A percentile compares a stretch with the other conserved stretches of the same genome.
Conservation (phyloP, 768 basidiomycete genomes). For the Amanita inopinata region DNA sequence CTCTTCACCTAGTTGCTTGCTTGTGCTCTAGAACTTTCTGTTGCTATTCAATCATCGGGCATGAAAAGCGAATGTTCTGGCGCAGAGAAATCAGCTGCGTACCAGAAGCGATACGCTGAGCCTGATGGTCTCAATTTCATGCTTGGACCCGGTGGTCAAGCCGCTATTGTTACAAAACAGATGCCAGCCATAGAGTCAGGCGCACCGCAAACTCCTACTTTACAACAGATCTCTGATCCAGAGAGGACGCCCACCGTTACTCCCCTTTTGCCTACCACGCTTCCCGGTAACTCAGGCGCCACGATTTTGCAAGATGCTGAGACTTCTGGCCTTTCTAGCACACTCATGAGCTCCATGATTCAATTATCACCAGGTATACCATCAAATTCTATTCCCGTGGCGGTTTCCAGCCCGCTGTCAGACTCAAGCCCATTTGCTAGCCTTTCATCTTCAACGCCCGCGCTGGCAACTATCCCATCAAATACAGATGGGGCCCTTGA, state of each 20-base stretch:
- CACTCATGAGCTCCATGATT: not conserved
- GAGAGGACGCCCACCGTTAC: not conserved
- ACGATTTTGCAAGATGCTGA: not conserved
- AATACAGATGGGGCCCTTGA: not conserved
- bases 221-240: not conserved
- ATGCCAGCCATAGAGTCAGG: not conserved
- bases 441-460: not conserved
- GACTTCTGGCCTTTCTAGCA: constrained; percentile 2
- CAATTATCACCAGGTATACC: not conserved
- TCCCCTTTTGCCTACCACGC: constrained; percentile 1
- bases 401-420: not conserved
- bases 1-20: not conserved
- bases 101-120: not conserved
- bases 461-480: not conserved
- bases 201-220: not conserved
- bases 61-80: constrained; percentile 1
- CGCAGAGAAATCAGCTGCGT: not conserved
- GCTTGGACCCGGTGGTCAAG: constrained; percentile 5
- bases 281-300: constrained; percentile 2
- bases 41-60: constrained; percentile 1
- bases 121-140: constrained; percentile 3
- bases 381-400: not conserved
- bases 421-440: not conserved
- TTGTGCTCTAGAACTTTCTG: constrained; percentile 1
- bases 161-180: not conserved